Evolutionary conservation across 257 asterid genomes (phyloP).

Genomic region (Avicennia marina): DNA sequence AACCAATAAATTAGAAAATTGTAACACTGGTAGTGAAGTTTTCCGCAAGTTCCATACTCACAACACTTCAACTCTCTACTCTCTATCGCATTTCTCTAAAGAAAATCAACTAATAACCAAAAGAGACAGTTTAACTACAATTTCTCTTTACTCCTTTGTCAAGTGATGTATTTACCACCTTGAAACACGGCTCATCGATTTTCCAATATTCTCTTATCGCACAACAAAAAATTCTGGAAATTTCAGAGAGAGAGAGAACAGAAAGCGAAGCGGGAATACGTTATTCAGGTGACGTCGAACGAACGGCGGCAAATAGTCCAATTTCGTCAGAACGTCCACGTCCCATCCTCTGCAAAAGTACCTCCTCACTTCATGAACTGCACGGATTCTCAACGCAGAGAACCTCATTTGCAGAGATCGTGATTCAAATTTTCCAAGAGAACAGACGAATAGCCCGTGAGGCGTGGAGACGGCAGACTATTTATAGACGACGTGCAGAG

Average conservation of each 20-base stretch:
- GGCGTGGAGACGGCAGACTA: background rate
- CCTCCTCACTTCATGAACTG: background rate
- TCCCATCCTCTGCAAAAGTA: slow-evolving; percentile 9
- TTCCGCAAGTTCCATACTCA: no score
- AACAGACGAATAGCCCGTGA: background rate
- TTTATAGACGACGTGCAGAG: no score
- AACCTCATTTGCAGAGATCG: slow-evolving; percentile 4
- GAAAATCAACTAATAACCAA: background rate
- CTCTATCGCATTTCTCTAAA: background rate
- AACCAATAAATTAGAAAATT: background rate
- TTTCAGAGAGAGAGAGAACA: background rate
- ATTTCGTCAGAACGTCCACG: background rate
- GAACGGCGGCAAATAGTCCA: background rate
- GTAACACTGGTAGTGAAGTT: background rate
- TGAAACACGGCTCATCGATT: background rate
- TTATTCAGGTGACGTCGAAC: slow-evolving; percentile 5
- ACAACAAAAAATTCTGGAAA: background rate
- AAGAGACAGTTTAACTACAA: background rate
- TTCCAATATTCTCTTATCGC: background rate
- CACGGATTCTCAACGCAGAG: slow-evolving; percentile 4
- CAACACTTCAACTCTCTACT: background rate
- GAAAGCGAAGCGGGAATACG: background rate
- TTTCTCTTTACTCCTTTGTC: no score
- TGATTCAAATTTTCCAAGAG: background rate
- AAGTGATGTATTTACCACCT: background rate